Percentiles rank a stretch among this genome's conserved stretches.
Evolutionary conservation across 805 yeast species (phyloP).

Genomic region (Kodamaea neixiangensis): DNA sequence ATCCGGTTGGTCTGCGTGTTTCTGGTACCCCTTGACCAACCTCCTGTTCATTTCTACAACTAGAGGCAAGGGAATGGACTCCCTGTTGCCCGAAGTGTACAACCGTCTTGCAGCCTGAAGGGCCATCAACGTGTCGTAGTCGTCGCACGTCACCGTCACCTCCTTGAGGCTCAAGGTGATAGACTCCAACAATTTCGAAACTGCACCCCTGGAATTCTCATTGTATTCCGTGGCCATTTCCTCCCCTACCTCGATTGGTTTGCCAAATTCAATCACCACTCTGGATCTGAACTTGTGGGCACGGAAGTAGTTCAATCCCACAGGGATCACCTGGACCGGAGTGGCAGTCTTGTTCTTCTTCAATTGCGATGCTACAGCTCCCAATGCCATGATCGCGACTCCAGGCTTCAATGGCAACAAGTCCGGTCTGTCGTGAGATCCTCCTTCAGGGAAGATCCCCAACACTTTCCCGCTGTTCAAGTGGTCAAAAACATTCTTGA

Average conservation of each 20-base stretch:
- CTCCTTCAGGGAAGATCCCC: slow-evolving; percentile 48
- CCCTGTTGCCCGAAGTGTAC: slow-evolving; percentile 36
- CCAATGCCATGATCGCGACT: slow-evolving; percentile 47
- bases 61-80: slow-evolving; percentile 39
- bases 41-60: slow-evolving; percentile 46
- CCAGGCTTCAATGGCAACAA: slow-evolving; percentile 47
- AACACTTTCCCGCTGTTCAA: slow-evolving; percentile 34
- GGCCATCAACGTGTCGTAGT: slow-evolving; percentile 44
- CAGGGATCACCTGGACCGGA: slow-evolving; percentile 37
- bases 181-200: slow-evolving; percentile 26
- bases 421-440: slow-evolving; percentile 45
- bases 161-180: slow-evolving; percentile 38
- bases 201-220: slow-evolving; percentile 28
- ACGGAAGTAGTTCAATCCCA: slow-evolving; percentile 45
- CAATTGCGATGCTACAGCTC: slow-evolving; percentile 33
- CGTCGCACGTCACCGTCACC: slow-evolving; percentile 43
- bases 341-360: slow-evolving; percentile 17
- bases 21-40: slow-evolving; percentile 37
- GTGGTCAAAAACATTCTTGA: slow-evolving; percentile 39
- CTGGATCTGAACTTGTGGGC: slow-evolving; percentile 43
- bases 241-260: slow-evolving; percentile 37
- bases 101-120: slow-evolving; percentile 45
- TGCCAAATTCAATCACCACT: slow-evolving; percentile 45
- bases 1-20: slow-evolving; percentile 35
- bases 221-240: slow-evolving; percentile 29